These are phyloP conservation scores for peach (Prunus persica) DNA, from an alignment of 306 rosid species.

Conservation along the genomic window Prunus_persica_NCBIv2 NC_034015.1:20934501-20935000, in stretches of 20 bases:
- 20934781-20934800: background rate
- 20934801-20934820: background rate
- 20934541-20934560: slow-evolving; percentile 26
- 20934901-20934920: background rate
- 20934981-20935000: background rate
- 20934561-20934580: slow-evolving; percentile 23
- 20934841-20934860: slow-evolving; percentile 10
- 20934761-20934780: slow-evolving; percentile 2
- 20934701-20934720: background rate
- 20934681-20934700: background rate
- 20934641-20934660: slow-evolving; percentile 59
- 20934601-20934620: slow-evolving; percentile 32
- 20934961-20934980: background rate
- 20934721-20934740: background rate
- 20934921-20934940: background rate
- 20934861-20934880: slow-evolving; percentile 7
- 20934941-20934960: background rate
- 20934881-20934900: background rate
- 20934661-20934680: background rate
- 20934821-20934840: slow-evolving; percentile 18
- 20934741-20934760: slow-evolving; percentile 14
- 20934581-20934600: slow-evolving; percentile 30
- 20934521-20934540: slow-evolving; percentile 26
- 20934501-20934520: slow-evolving; percentile 38
- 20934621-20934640: slow-evolving; percentile 39